Percentiles rank a stretch among this genome's conserved stretches.
Evolutionary conservation across 2,329 filamentous ascomycete species (phyloP).

Genomic region (Coniochaeta prunicola): DNA sequence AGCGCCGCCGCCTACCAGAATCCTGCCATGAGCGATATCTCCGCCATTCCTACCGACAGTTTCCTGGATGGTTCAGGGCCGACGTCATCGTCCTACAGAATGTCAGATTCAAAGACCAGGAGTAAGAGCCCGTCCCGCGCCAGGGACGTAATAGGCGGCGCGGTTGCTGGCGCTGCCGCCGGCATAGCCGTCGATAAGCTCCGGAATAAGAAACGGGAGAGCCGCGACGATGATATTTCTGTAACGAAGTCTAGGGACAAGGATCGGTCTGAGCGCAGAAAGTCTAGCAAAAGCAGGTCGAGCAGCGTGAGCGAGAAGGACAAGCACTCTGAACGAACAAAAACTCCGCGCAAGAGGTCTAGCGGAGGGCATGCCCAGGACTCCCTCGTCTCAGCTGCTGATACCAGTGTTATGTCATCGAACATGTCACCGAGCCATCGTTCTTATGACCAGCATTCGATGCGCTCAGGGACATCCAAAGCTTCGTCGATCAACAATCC

Average conservation of each 20-base stretch:
- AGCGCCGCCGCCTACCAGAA: constrained; percentile 54
- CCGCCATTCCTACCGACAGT: constrained; percentile 59
- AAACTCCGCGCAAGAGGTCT: constrained; percentile 40
- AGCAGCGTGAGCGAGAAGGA: constrained; percentile 45
- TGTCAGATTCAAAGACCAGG: constrained; percentile 24
- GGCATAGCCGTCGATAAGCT: constrained; percentile 33
- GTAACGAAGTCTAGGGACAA: constrained; percentile 28
- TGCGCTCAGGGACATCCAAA: constrained; percentile 41
- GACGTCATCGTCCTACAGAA: constrained; percentile 21
- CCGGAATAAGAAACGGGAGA: constrained; percentile 36
- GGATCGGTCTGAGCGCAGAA: constrained; percentile 36
- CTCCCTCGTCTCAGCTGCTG: constrained; percentile 42
- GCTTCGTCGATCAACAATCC: constrained; percentile 84
- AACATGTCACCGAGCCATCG: constrained; percentile 46
- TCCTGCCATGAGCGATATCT: constrained; percentile 62
- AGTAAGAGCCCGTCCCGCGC: constrained; percentile 34
- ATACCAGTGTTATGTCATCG: constrained; percentile 49
- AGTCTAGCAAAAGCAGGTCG: constrained; percentile 40
- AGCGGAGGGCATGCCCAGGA: constrained; percentile 42
- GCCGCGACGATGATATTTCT: constrained; percentile 25
- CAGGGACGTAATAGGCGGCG: constrained; percentile 29
- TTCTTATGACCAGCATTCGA: constrained; percentile 47
- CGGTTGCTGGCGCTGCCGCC: constrained; percentile 27
- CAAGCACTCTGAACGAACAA: constrained; percentile 35
- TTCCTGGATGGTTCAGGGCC: constrained; percentile 53